These are phyloP conservation scores for Leucocoprinus sp. DNA, from an alignment of 768 basidiomycete species.

Conservation along the genomic window DNA sequence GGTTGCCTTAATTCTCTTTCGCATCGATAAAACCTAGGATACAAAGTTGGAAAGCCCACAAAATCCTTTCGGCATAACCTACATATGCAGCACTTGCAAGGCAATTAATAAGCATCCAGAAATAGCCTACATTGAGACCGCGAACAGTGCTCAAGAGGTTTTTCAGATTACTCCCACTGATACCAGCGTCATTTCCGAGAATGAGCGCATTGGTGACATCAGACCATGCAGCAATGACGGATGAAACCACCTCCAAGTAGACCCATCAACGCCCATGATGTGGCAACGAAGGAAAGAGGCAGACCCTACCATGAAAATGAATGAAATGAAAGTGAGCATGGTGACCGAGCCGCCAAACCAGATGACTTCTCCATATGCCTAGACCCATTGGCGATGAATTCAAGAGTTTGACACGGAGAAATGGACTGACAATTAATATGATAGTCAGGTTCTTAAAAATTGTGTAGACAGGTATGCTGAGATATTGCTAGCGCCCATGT, in stretches of 20 bases:
- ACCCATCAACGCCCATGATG: background rate
- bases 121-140: constrained; percentile 70
- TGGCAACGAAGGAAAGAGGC: background rate
- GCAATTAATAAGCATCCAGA: constrained; percentile 97
- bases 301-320: constrained; percentile 76
- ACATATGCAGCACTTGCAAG: constrained; percentile 85
- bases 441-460: constrained; percentile 99
- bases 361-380: constrained; percentile 96
- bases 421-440: constrained; percentile 77
- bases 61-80: constrained; percentile 22
- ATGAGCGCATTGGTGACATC: constrained; percentile 55
- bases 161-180: constrained; percentile 28
- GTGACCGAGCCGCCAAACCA: constrained; percentile 95
- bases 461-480: constrained; percentile 95
- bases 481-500: constrained; percentile 67
- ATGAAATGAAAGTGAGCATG: constrained; percentile 79
- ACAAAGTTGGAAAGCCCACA: background rate
- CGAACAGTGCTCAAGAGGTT: constrained; percentile 38
- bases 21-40: constrained; percentile 86
- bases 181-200: constrained; percentile 26
- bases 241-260: constrained; percentile 77
- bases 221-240: constrained; percentile 93
- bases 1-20: constrained; percentile 90
- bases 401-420: background rate
- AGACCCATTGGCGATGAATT: constrained; percentile 3